These are phyloP conservation scores for Naganishia liquefaciens DNA, from an alignment of 1,284 basidiomycete species.

Conservation along the genomic window DNA sequence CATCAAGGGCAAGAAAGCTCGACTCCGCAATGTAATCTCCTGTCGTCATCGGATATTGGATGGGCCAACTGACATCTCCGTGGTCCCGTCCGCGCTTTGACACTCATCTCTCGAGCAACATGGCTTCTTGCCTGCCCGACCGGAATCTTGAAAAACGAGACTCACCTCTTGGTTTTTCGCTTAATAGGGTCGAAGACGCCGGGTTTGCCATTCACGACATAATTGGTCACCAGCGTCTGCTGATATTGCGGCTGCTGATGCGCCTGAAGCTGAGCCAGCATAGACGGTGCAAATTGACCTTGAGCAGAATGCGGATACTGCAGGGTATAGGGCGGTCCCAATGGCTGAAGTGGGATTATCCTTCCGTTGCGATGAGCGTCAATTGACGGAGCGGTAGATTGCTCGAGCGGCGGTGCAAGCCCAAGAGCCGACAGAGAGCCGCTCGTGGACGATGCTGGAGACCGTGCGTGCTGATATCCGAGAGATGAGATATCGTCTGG, in stretches of 20 bases:
- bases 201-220: slow-evolving; percentile 27
- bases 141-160: neutral
- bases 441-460: slow-evolving; percentile 8
- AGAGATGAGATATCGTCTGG: slow-evolving; percentile 9
- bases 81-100: neutral
- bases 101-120: neutral
- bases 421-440: slow-evolving; percentile 2
- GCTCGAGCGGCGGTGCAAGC: slow-evolving; percentile 7
- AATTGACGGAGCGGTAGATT: neutral
- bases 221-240: slow-evolving; percentile 24
- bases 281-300: slow-evolving; percentile 5
- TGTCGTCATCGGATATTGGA: neutral
- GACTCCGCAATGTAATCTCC: neutral
- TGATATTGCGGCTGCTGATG: slow-evolving; percentile 27
- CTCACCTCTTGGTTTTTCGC: slow-evolving; percentile 23
- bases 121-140: neutral
- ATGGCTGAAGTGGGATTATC: slow-evolving; percentile 2
- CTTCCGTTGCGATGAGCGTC: slow-evolving; percentile 9
- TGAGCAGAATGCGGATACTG: slow-evolving; percentile 7
- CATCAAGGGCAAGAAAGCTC: neutral
- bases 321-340: slow-evolving; percentile 1
- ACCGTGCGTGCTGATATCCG: slow-evolving; percentile 14
- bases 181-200: slow-evolving; percentile 17
- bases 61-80: no score
- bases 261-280: slow-evolving; percentile 6